Base-by-base conservation (phyloP, 2,329 filamentous ascomycete species). In the Paecilomyces formosus region DNA sequence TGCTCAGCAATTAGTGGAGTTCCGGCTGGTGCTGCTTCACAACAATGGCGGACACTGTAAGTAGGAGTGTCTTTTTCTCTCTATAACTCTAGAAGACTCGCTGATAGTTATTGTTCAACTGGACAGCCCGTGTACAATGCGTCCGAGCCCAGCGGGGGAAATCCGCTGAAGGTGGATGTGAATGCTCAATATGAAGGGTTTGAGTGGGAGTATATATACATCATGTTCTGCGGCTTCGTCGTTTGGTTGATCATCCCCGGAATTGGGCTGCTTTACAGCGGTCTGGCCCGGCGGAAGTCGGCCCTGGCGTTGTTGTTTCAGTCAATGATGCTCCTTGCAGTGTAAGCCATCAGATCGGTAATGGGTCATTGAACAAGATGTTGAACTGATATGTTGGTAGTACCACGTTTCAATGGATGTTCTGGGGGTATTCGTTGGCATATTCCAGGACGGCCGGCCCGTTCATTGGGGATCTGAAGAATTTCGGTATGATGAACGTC, bases 241-340 rank as follows among this genome's bases (percentile, higher is more conserved):
- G 85, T 87, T 57, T 88, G 83, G 80, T 71, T 87, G 55, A 88
- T 88, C 67, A 85, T 87, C 58, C 85, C 85, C 0, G 85, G 85
- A 21, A 85, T 88, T 63, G 85, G 85, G 54, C 77, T 88, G 7
- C 74, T 88, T 0, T 88, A 88, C 71, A 82, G 83, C 58, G 85
- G 85, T 57, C 78, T 88, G 28, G 80, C 84, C 4, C 79, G 84
- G 33, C 77, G 84, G 62, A 88, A 87, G 72, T 85, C 83, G 13
- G 81, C 84, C 5, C 74, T 88, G 28, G 74, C 84, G 3, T 74
- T 88, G 54, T 75, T 88, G 1, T 88, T 87, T 71, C 85, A 87
- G 67, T 82, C 80, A 7, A 74, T 87, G 33, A 79, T 85, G 70
- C 80, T 86, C 45, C 76, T 77, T 31, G 79, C 81, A 50, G 80